Evolutionary conservation across 768 basidiomycete species (phyloP), one percentile per base, ranked within the genome.

Genomic region (Tremella mesenterica): DNA sequence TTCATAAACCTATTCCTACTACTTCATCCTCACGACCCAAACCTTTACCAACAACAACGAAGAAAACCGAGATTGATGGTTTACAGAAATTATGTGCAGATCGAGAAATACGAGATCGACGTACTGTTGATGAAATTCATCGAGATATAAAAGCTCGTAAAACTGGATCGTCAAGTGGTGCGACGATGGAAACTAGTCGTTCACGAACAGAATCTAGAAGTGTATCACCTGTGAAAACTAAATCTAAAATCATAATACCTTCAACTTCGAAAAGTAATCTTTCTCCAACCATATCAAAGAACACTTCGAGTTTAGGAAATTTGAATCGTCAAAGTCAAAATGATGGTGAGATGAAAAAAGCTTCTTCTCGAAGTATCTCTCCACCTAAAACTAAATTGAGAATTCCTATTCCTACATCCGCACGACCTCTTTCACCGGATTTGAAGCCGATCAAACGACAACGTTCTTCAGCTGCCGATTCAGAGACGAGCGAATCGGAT

Each of bases 51-150:
- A 46, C 23, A n/a, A 39, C 13, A 54, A n/a, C 34, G 39, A 53
- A 59, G 38, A 55, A 44, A 30, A 38, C 38, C 27, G 52, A 46
- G 23, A 34, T 26, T 16, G 54, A 46, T 12, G 59, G 53, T 4
- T 10, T 67, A 55, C 52, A 55, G 25, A 60, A 59, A 25, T 39
- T 67, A 13, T 61, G 60, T 48, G 57, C 62, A 25, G 62, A 63
- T 54, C 45, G 62, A 41, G 54, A 49, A 4, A 61, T 53, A 12
- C 52, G 65, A 50, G 65, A 67, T 50, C 34, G 59, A 34, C 52
- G 65, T 54, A 58, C 62, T 3, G 62, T 64, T 31, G 65, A 63
- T 47, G 59, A 67, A 55, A 67, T 67, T 29, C 57, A 59, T 23
- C 54, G 47, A 53, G 65, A 67, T 45, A 55, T 63, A 28, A 56